A percentile compares a stretch with the other conserved stretches of the same genome.
Evolutionary conservation across 306 rosid species (phyloP).

Genomic region (Cucumis sativus): DNA sequence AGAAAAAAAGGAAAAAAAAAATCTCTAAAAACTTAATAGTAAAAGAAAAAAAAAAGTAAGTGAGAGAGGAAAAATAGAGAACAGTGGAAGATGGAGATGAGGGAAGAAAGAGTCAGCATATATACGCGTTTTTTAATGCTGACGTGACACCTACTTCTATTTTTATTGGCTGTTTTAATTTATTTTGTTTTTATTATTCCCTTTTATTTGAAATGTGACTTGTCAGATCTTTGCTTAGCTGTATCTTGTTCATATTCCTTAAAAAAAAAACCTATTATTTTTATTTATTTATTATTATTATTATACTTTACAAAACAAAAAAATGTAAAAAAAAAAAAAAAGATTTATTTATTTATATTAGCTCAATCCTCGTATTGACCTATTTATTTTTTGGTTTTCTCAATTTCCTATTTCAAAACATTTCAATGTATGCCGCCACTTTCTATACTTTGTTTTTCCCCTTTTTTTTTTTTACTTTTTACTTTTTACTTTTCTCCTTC

Average conservation of each 20-base stretch:
- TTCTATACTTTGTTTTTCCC: background rate
- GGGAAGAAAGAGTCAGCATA: background rate
- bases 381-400: background rate
- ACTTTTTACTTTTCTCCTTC: background rate
- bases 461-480: no score
- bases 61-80: background rate
- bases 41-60: background rate
- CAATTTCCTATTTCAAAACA: background rate
- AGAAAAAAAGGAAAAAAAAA: no score
- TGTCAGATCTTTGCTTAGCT: background rate
- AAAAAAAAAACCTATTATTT: background rate
- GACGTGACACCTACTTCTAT: background rate
- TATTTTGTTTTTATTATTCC: background rate
- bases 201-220: background rate
- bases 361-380: constrained; percentile 9
- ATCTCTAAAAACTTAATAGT: no score
- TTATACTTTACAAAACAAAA: no score
- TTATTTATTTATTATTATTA: background rate
- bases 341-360: background rate
- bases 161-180: background rate
- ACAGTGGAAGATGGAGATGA: background rate
- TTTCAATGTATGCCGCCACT: background rate
- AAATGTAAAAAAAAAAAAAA: no score
- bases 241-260: constrained; percentile 1
- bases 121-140: background rate